Conservation (phyloP, 2,329 filamentous ascomycete genomes). For the Fusarium mangiferae region DNA sequence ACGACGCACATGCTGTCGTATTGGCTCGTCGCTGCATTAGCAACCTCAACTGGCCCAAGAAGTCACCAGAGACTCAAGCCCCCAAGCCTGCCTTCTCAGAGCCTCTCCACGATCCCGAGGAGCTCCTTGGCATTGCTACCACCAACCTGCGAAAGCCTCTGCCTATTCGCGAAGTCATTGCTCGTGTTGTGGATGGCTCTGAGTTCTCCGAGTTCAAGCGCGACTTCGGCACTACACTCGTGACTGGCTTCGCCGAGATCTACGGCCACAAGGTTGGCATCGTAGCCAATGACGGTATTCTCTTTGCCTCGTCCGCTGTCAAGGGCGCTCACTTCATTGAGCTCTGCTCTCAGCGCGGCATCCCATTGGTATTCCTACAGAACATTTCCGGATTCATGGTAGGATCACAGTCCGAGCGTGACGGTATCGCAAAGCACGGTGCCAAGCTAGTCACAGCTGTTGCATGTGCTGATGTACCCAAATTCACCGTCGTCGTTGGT, state of each 20-base stretch:
- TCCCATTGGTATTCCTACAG: constrained; percentile 92
- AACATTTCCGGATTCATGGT: constrained; percentile 99
- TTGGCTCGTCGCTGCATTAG: constrained; percentile 84
- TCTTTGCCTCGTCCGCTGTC: constrained; percentile 87
- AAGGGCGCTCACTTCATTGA: constrained; percentile 99
- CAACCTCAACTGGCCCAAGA: constrained; percentile 88
- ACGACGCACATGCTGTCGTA: constrained; percentile 90
- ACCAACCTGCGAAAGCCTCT: constrained; percentile 89
- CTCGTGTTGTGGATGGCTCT: constrained; percentile 90
- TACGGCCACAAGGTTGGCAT: constrained; percentile 93
- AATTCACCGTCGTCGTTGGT: constrained; percentile 97
- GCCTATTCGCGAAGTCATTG: constrained; percentile 89
- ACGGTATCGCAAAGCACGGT: constrained; percentile 97
- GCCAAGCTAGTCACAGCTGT: constrained; percentile 97
- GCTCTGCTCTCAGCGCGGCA: constrained; percentile 87
- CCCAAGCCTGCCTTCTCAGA: constrained; percentile 68
- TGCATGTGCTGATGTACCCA: constrained; percentile 91
- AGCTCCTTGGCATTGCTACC: constrained; percentile 88
- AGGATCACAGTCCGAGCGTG: constrained; percentile 87
- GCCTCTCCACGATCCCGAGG: constrained; percentile 80
- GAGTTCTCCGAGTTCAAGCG: constrained; percentile 95
- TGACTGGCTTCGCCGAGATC: constrained; percentile 91
- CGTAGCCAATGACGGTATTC: constrained; percentile 93
- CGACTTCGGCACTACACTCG: constrained; percentile 86
- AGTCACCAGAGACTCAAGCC: constrained; percentile 50